A percentile compares a stretch with the other conserved stretches of the same genome.
phyloP scores from a whole-genome alignment of 2,329 filamentous ascomycete genomes.

The Thermochaetoides dissita region DNA sequence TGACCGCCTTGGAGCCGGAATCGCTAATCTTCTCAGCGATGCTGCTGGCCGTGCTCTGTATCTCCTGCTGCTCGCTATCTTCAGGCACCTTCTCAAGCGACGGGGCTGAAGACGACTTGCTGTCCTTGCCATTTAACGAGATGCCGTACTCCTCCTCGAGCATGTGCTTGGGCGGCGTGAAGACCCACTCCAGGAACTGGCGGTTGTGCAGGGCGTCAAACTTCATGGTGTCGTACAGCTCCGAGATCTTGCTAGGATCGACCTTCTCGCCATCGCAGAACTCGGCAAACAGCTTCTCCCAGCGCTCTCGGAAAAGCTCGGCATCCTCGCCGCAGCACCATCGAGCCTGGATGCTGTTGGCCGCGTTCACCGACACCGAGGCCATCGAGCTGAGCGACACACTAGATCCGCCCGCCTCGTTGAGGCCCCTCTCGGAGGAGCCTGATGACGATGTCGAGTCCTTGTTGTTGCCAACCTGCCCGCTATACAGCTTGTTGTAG shows the following conservation, averaged over 20 bases:
- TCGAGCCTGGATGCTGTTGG: constrained; percentile 65
- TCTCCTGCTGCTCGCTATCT: constrained; percentile 17
- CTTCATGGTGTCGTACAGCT: constrained; percentile 99
- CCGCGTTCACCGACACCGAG: constrained; percentile 40
- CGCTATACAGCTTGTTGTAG: constrained; percentile 63
- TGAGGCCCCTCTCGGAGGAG: constrained; percentile 30
- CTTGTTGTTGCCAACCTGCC: constrained; percentile 41
- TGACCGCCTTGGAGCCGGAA: constrained; percentile 24
- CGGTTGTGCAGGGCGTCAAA: constrained; percentile 96
- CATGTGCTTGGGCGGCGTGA: constrained; percentile 71
- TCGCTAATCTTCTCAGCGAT: constrained; percentile 27
- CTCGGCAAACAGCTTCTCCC: constrained; percentile 95
- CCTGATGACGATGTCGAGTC: constrained; percentile 13
- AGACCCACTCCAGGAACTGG: constrained; percentile 93
- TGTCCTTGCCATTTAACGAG: constrained; percentile 15
- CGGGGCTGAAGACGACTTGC: constrained; percentile 4
- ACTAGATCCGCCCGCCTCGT: constrained; percentile 26
- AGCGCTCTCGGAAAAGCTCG: constrained; percentile 86
- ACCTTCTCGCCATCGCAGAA: constrained; percentile 97
- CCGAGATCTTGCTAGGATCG: constrained; percentile 95
- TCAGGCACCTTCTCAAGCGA: constrained; percentile 24
- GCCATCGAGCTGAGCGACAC: constrained; percentile 20
- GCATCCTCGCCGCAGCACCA: constrained; percentile 97
- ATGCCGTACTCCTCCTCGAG: constrained; percentile 53
- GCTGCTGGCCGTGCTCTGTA: constrained; percentile 15